Percentiles rank a stretch among this genome's conserved stretches.
These are phyloP conservation scores for Chloropicon primus DNA, from an alignment of 139 green algal species.

Conservation along the genomic window DNA sequence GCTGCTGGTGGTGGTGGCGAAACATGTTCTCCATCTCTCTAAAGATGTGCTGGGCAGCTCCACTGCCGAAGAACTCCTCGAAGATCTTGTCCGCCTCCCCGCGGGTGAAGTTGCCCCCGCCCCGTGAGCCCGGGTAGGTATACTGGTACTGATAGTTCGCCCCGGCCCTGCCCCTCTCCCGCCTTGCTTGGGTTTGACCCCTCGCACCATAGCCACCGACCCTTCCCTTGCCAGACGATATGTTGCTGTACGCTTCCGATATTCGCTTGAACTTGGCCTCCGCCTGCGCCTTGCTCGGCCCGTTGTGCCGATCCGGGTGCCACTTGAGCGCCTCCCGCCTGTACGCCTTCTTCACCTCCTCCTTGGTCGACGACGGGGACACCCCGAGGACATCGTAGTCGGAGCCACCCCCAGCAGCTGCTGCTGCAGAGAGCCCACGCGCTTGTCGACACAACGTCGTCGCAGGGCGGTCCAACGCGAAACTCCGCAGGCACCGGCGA, in stretches of 20 bases:
- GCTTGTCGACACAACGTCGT: too few relatives aligned
- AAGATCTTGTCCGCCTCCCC: background rate
- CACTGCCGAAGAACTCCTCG: background rate
- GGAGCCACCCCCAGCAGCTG: too few relatives aligned
- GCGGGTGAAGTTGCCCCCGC: background rate
- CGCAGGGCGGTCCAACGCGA: too few relatives aligned
- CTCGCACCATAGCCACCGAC: background rate
- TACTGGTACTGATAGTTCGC: background rate
- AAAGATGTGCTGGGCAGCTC: background rate
- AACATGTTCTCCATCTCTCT: background rate
- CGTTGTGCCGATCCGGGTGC: conserved; percentile 12
- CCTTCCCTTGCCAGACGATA: background rate
- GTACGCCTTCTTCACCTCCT: conserved; percentile 20
- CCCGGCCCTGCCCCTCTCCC: background rate
- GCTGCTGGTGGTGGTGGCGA: background rate
- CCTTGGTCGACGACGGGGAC: background rate
- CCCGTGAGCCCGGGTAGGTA: background rate
- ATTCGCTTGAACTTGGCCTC: conserved; percentile 16
- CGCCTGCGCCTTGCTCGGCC: background rate
- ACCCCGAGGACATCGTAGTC: conserved; percentile 10
- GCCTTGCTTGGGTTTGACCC: too few relatives aligned
- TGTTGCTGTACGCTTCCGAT: conserved; percentile 9
- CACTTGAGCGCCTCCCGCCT: conserved; percentile 13
- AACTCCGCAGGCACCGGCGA: too few relatives aligned
- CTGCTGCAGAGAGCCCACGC: too few relatives aligned